Base-by-base conservation (phyloP, 106 monocot species). In the Chionographis japonica region DNA sequence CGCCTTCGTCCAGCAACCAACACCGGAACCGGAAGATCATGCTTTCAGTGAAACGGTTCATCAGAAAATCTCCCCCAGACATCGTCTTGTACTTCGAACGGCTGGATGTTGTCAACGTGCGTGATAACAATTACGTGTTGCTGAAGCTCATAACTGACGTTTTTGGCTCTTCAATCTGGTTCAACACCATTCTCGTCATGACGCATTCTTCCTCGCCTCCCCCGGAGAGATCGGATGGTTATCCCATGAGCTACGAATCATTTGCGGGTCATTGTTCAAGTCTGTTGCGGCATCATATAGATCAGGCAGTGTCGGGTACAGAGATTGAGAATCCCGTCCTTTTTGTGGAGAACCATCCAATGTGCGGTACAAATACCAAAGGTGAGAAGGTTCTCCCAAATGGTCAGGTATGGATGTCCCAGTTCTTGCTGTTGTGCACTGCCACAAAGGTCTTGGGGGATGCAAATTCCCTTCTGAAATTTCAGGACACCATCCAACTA, bases 141-240 rank as follows among this genome's bases (percentile, higher is more conserved):
- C 59, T 92, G 40, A 97, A 97, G 62, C 92, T 97, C 40, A 77
- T 97, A 60, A 86, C 80, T 37, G 82, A 92, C 40, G 75, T 92
- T 27, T 82, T 97, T 78, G 87, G 95, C 60, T 68, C 86, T 53
- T 86, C 95, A 3, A 89, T 97, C 56, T 97, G 95, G 95, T 89
- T 86, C 68, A 92, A 77, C 67, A 82, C 92, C 36, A 74, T 89
- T 62, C 66, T 97, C 53, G 92, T 89, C 39, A 73, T 97, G 84
- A 92, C 95, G 6, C 92, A 97, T 77, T 71, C 83, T 67, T 84
- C 84, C 4, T 84, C 89, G 8, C 78, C 61, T 67, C 72, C 73
- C 62, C 80, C 73, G 13, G 92, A 97, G 75, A 87, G 81, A 55
- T 64, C 75, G 17, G 76, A 84, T 81, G 87, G 90, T 61, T 75